These are phyloP conservation scores for Apiospora hydei DNA, from an alignment of 2,329 filamentous ascomycete species.

Conservation along the genomic window DNA sequence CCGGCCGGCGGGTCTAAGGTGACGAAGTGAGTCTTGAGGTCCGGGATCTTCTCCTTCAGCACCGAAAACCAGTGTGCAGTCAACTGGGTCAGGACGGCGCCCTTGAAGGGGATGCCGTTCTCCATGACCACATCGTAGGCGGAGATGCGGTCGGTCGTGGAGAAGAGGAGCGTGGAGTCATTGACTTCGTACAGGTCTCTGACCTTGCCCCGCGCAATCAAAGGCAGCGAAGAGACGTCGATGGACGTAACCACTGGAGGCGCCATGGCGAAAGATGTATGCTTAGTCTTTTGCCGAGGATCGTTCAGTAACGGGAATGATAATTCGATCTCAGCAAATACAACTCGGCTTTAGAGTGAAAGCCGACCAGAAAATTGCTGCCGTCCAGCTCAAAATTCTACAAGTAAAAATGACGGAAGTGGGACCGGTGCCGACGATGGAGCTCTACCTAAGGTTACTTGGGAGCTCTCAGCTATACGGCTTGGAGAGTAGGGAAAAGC, in stretches of 20 bases:
- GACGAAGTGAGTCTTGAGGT: conserved; percentile 60
- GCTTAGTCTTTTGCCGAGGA: neutral
- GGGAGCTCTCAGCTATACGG: neutral
- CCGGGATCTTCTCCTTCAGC: conserved; percentile 52
- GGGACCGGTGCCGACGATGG: conserved; percentile 14
- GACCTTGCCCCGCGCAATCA: conserved; percentile 23
- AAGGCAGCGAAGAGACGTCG: conserved; percentile 11
- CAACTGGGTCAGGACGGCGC: conserved; percentile 56
- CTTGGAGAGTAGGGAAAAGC: too few relatives aligned
- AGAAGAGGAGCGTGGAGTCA: conserved; percentile 78
- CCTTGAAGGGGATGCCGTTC: conserved; percentile 68
- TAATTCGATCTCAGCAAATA: neutral
- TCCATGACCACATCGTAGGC: conserved; percentile 90
- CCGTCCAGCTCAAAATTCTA: conserved; percentile 11
- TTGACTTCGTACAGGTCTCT: conserved; percentile 73
- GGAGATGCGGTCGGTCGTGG: conserved; percentile 89
- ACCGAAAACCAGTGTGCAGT: conserved; percentile 63
- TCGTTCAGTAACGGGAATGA: neutral
- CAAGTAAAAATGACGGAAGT: conserved; percentile 4
- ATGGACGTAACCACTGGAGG: conserved; percentile 18
- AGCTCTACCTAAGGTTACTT: neutral
- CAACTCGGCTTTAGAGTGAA: neutral
- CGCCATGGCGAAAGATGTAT: neutral
- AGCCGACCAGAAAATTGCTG: neutral
- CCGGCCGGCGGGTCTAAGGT: conserved; percentile 41